Evolutionary conservation across 2,329 filamentous ascomycete species (phyloP), one percentile per base, ranked within the genome.

Genomic region (Pseudogymnoascus verrucosus): DNA sequence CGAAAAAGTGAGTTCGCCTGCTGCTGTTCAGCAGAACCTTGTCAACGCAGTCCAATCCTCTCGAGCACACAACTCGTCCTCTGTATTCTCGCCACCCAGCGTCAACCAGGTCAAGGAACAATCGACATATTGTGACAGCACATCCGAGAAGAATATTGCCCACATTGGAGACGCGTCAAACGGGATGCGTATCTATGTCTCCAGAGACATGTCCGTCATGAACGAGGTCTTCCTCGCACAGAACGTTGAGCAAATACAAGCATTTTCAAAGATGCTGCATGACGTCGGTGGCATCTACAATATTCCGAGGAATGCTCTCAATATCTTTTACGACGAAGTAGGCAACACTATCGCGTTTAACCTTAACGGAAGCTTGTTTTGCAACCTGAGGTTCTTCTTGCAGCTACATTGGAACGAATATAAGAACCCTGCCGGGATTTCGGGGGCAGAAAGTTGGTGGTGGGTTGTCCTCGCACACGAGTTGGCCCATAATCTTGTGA

Each of bases 391-490:
- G 16, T 96, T 91, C 79, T 98, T 93, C 74, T 77, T 89, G 65
- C 87, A 93, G 71, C 76, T 97, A 34, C 93, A 98, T 71, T 79
- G 84, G 51, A 71, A 77, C 12, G 51, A 34, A 34, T 57, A 34
- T 10, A 75, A 79, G 66, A 74, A 85, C 59, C 72, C 69, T 65
- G 68, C 67, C 60, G 76, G 64, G 60, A 74, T 21, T 61, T 21
- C 74, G 1, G 77, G 81, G 62, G 83, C 90, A 2, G 79, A 86
- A 64, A 84, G 89, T 1, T 96, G 93, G 80, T 98, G 93, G 93
- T 97, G 89, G 85, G 89, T 96, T 67, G 92, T 95, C n/a, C 75
- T 97, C 66, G 96, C 92, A 66, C 95, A 99, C 74, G 96, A 99
- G 77, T 78, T 99, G 74, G 93, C 95, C 64, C 95, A 99, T 77